A percentile compares a stretch with the other conserved stretches of the same genome.
These are phyloP conservation scores for Coniosporium apollinis DNA, from an alignment of 495 filamentous ascomycete genomes.

Conservation along the genomic window DNA sequence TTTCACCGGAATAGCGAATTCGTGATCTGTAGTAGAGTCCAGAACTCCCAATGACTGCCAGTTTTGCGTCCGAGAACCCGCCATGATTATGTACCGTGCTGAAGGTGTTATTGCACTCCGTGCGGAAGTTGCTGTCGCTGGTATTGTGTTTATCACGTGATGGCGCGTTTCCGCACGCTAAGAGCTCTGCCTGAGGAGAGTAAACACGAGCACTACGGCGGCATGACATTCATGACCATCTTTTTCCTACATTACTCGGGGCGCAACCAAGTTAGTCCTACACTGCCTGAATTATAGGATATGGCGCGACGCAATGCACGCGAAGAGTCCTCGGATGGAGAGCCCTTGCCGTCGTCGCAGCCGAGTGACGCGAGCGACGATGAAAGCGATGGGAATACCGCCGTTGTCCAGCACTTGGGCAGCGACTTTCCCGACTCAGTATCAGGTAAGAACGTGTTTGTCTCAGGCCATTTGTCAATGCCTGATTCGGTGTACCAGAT, in stretches of 20 bases:
- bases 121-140: neutral
- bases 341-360: neutral
- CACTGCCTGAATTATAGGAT: neutral
- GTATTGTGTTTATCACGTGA: neutral
- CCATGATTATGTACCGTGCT: neutral
- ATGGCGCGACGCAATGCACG: neutral
- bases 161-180: neutral
- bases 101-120: neutral
- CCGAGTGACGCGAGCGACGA: neutral
- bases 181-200: neutral
- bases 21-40: conserved; percentile 15
- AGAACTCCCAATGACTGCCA: conserved; percentile 11
- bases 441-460: neutral
- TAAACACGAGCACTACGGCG: no score
- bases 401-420: neutral
- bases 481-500: neutral
- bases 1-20: conserved; percentile 45
- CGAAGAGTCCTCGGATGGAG: neutral
- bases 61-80: conserved; percentile 5
- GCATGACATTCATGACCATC: no score
- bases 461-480: neutral
- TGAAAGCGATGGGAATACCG: neutral
- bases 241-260: no score
- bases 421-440: neutral
- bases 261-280: neutral